These are phyloP conservation scores for Breviolum minutum DNA, from an alignment of 73 alveolate genomes.

Conservation along the genomic window DNA sequence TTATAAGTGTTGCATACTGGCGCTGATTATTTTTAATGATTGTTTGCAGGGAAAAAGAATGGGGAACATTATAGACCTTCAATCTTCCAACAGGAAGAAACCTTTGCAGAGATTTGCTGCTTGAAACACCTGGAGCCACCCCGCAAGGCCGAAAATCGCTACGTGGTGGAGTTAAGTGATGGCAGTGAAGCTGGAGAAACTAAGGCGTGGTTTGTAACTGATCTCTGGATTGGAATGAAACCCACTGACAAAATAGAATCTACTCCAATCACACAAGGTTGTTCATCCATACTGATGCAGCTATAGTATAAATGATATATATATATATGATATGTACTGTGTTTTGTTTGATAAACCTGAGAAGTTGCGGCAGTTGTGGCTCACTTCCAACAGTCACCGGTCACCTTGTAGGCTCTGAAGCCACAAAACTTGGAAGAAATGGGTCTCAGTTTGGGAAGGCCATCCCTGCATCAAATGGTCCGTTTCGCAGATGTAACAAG, in stretches of 20 bases:
- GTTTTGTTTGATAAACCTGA: neutral
- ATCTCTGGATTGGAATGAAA: neutral
- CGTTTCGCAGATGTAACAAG: too few relatives aligned
- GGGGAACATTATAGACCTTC: too few relatives aligned
- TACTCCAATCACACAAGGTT: neutral
- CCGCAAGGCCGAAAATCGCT: conserved; percentile 42
- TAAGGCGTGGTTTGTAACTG: neutral
- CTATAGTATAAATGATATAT: too few relatives aligned
- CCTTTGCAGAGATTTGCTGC: neutral
- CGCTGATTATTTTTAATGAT: neutral
- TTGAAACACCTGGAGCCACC: neutral
- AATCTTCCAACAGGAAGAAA: too few relatives aligned
- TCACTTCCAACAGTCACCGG: neutral
- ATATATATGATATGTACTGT: neutral
- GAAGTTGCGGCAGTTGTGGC: neutral
- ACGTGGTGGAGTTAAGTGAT: conserved; percentile 38
- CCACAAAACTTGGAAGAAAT: conserved; percentile 24
- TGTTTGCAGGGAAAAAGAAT: too few relatives aligned
- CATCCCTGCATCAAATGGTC: too few relatives aligned
- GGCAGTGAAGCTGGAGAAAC: conserved; percentile 68
- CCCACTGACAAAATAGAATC: neutral
- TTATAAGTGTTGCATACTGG: neutral
- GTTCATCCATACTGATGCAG: too few relatives aligned
- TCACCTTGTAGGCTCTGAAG: conserved; percentile 1
- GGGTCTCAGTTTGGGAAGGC: neutral